Evolutionary conservation across 176 grass and related monocot genomes (phyloP).

Genomic region (Oryza australiensis): DNA sequence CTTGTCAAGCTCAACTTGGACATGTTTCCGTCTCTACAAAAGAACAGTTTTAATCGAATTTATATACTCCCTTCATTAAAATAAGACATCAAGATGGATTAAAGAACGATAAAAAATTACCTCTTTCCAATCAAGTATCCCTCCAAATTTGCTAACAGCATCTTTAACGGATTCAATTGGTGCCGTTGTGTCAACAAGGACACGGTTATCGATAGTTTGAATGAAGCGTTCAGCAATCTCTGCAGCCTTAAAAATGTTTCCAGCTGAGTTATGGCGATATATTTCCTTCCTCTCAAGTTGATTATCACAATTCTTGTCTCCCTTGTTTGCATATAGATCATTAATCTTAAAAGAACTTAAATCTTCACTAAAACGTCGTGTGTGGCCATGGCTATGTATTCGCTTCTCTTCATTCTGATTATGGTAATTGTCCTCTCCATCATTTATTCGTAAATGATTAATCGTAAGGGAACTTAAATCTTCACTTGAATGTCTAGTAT

Average conservation of each 20-base stretch:
- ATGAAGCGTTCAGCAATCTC: constrained; percentile 52
- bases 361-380: constrained; percentile 45
- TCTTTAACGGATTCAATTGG: constrained; percentile 88
- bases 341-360: constrained; percentile 35
- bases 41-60: neutral
- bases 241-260: constrained; percentile 38
- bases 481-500: constrained; percentile 46
- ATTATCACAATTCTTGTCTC: constrained; percentile 1
- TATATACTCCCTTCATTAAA: neutral
- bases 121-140: constrained; percentile 86
- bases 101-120: constrained; percentile 26
- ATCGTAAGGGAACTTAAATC: constrained; percentile 45
- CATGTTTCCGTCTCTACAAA: constrained; percentile 57
- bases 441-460: constrained; percentile 36
- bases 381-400: constrained; percentile 18
- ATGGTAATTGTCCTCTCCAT: constrained; percentile 10
- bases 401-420: constrained; percentile 23
- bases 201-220: constrained; percentile 45
- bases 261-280: constrained; percentile 42
- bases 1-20: constrained; percentile 62
- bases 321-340: constrained; percentile 33
- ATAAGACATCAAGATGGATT: neutral
- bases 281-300: constrained; percentile 16
- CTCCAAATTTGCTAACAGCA: constrained; percentile 83
- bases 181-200: constrained; percentile 59